A percentile compares a stretch with the other conserved stretches of the same genome.
Conservation (phyloP, 306 rosid genomes). For the Cucurbita moschata region DNA sequence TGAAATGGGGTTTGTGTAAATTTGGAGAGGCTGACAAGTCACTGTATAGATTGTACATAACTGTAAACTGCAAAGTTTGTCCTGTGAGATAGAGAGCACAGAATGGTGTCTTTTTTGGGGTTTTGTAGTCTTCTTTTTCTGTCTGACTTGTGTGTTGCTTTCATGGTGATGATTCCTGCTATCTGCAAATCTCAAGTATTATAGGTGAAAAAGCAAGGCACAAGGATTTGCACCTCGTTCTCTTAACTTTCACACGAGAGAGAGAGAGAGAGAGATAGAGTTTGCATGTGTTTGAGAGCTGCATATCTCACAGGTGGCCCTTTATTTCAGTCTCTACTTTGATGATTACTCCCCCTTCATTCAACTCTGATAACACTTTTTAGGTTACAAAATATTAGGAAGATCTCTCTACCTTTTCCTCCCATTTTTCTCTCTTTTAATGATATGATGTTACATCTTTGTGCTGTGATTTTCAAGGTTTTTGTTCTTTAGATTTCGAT, state of each 20-base stretch:
- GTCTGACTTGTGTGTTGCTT: background rate
- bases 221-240: background rate
- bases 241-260: constrained; percentile 1
- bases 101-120: constrained; percentile 1
- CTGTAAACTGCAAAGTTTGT: constrained; percentile 1
- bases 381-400: background rate
- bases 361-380: background rate
- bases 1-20: background rate
- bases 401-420: background rate
- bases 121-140: background rate
- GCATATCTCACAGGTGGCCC: constrained; percentile 4
- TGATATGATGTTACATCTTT: background rate
- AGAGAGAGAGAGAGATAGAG: background rate
- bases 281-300: background rate
- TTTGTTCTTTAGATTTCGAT: background rate
- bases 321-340: background rate
- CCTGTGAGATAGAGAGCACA: background rate
- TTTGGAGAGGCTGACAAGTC: background rate
- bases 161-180: background rate
- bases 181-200: background rate
- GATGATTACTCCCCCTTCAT: background rate
- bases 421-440: background rate
- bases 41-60: constrained; percentile 4
- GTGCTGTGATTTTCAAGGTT: background rate
- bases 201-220: background rate